phyloP scores from a whole-genome alignment of 805 yeast genomes.

The Gaillardinia entomophila region DNA sequence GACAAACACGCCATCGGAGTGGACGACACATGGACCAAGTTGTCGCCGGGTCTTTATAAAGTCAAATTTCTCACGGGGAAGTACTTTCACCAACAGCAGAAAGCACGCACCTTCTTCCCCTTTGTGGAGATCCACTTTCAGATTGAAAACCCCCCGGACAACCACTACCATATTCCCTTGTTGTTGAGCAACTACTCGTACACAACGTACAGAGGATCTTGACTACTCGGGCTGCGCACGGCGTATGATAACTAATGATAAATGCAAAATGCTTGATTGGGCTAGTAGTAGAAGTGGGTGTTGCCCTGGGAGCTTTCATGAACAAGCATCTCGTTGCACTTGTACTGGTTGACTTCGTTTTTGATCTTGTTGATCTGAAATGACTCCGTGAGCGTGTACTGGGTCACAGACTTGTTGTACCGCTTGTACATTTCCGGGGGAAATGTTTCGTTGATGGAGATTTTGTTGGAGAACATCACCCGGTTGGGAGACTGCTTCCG shows the following conservation, averaged over 20 bases:
- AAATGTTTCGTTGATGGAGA: constrained; percentile 47
- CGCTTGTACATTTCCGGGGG: constrained; percentile 50
- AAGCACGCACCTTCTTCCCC: constrained; percentile 69
- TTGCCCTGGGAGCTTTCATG: constrained; percentile 54
- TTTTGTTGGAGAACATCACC: constrained; percentile 42
- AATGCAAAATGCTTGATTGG: no score
- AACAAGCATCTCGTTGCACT: constrained; percentile 61
- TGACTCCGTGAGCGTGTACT: constrained; percentile 46
- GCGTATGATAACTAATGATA: not conserved
- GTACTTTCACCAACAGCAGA: constrained; percentile 41
- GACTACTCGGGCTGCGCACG: not conserved
- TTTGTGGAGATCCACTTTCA: constrained; percentile 75
- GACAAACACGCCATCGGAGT: constrained; percentile 19
- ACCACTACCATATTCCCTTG: constrained; percentile 87
- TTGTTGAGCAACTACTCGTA: constrained; percentile 81
- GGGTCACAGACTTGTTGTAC: constrained; percentile 46
- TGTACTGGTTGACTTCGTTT: constrained; percentile 58
- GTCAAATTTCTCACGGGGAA: constrained; percentile 72
- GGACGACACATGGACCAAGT: constrained; percentile 35
- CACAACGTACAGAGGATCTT: constrained; percentile 86
- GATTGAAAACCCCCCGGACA: constrained; percentile 60
- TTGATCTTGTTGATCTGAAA: constrained; percentile 50
- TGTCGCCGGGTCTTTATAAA: constrained; percentile 63
- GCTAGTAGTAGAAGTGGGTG: constrained; percentile 59
- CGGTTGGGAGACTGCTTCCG: constrained; percentile 11